Evolutionary conservation across 2,329 filamentous ascomycete genomes (phyloP), one percentile per base, ranked within the genome.

Genomic region (Ophiostoma perfectum): DNA sequence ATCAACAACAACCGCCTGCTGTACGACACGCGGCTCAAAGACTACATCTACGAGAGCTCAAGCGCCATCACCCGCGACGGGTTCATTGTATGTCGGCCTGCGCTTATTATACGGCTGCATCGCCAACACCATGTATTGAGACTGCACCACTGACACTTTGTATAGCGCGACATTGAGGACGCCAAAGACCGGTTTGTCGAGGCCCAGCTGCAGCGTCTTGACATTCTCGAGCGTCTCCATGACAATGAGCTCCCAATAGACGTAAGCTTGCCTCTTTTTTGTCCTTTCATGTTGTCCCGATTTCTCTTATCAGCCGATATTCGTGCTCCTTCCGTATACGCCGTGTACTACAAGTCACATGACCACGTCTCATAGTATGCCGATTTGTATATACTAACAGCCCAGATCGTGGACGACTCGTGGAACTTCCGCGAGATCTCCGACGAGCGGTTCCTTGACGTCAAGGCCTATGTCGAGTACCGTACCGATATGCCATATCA

Each of bases 161-260:
- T 9, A 42, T 70, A 71, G 70, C 70, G 71, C 5, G 71, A 72
- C 66, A 52, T 72, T 42, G 72, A 71, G 14, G 78, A 80, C 49
- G 70, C 74, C 36, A 78, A 78, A n/a, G 76, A 83, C 52, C 78
- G 79, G 55, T 82, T 81, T 69, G 77, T 78, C 67, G 80, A 84
- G 70, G 77, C 80, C 47, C 79, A 83, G 71, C 78, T 83, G 66
- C 78, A 79, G 62, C 78, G 81, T 67, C 75, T 81, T 62, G 81
- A 82, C 68, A 78, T 81, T 44, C 77, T 85, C 12, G 77, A 80
- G 68, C 74, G 78, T 14, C 75, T 85, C 58, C 75, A 79, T 55
- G 75, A 80, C 66, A 80, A 78, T 67, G 75, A 77, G 14, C 76
- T 84, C 16, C 82, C 83, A 0, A 75, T 80, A 16, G 81, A 84